Evolutionary conservation across 1,284 basidiomycete genomes (phyloP), one percentile per base, ranked within the genome.

Genomic region (Leccinum griseonigrum): DNA sequence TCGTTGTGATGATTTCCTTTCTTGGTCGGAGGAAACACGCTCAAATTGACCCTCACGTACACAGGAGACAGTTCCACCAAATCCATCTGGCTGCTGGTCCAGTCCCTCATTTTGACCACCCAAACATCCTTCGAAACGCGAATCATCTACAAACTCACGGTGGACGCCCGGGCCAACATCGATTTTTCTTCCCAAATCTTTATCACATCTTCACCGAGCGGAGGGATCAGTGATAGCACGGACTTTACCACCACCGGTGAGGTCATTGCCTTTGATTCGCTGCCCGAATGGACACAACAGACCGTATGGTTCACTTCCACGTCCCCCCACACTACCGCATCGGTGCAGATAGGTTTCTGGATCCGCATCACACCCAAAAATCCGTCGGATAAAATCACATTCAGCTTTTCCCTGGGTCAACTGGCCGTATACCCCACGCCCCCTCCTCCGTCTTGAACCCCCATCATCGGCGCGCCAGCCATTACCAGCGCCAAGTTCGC

Each of bases 41-140:
- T 91, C 7, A 70, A 74, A 40, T 66, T 91, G 7, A 70, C 75
- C 9, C 61, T 89, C 14, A 69, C 73, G 0, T 77, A 74, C 38
- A 61, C 70, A 4, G 80, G 75, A 3, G 77, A 78, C 6, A 69
- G 76, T 3, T 74, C 78, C 0, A 74, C 83, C 71, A 78, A 81
- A 48, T 81, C 78, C 48, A 67, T 89, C 26, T 89, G 85, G 84
- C 60, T 90, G 2, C 89, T 90, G 3, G 72, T 90, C 14, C 89
- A 91, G 66, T 83, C 86, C 4, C 69, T 90, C 18, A 67, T 75
- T 3, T 63, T 88, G 50, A 81, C 82, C 0, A 68, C 78, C 0
- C 69, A 72, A 13, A 74, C 70, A 62, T 69, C 72, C 3, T 90
- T 90, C 66, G 79, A 82, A 38, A 81, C 80, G 11, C 73, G 71